phyloP scores from a whole-genome alignment of 75 land plant genomes.

The Isoetes taiwanensis region DNA sequence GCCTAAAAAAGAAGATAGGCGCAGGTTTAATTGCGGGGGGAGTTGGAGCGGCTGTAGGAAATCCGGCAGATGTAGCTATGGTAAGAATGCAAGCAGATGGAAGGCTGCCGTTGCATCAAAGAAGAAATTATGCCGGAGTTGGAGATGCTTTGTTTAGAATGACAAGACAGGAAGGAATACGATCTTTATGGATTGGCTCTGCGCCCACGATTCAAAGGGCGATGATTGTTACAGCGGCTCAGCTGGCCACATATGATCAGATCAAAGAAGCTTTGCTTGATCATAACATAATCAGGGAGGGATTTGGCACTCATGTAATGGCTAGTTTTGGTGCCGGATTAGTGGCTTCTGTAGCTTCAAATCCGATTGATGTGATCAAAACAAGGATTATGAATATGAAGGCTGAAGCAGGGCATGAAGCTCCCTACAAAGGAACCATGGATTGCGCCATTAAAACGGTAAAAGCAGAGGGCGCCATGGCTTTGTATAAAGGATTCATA shows the following conservation, averaged over 20 bases:
- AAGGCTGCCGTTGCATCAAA: conserved; percentile 20
- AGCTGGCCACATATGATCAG: conserved; percentile 76
- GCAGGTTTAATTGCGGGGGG: conserved; percentile 62
- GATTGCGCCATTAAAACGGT: conserved; percentile 68
- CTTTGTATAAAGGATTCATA: conserved; percentile 64
- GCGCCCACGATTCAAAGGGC: conserved; percentile 60
- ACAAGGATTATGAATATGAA: conserved; percentile 73
- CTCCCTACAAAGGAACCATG: conserved; percentile 45
- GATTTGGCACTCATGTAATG: conserved; percentile 51
- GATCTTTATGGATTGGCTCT: conserved; percentile 56
- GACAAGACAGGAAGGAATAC: conserved; percentile 41
- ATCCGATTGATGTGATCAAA: conserved; percentile 71
- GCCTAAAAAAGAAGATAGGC: conserved; percentile 35
- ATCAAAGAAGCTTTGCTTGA: conserved; percentile 35
- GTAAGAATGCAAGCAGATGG: conserved; percentile 52
- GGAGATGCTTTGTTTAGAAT: conserved; percentile 46
- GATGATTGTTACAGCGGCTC: conserved; percentile 67
- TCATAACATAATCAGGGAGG: conserved; percentile 27
- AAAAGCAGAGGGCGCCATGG: conserved; percentile 48
- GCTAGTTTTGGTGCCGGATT: conserved; percentile 64
- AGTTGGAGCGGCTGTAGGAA: conserved; percentile 60
- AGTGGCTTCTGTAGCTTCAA: conserved; percentile 58
- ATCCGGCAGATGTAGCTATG: conserved; percentile 84
- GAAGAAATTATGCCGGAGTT: conserved; percentile 55
- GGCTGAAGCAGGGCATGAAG: conserved; percentile 23